Evolutionary conservation across 1,139 yeast species (phyloP), one percentile per base, ranked within the genome.

Genomic region (Diutina scorzettiae): DNA sequence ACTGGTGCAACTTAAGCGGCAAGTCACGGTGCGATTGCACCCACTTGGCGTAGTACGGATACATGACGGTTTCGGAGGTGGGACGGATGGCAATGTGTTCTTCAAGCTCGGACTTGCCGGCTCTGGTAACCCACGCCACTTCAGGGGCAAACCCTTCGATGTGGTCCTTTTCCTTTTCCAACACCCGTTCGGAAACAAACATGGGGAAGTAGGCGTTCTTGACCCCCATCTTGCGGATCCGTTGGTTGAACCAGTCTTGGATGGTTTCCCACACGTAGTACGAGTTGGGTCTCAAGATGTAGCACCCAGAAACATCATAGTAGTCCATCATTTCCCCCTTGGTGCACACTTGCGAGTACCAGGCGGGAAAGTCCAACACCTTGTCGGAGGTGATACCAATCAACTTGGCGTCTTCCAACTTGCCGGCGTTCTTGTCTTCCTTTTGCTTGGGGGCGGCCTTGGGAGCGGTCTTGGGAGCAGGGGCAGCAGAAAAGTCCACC

Each of bases 1-100:
- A 93, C 67, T 93, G 99, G 70, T 93, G 91, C 59, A 91, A 75
- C 57, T 83, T 85, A 65, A 93, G 73, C 47, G 99, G 99, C 61
- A 93, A 75, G 62, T 93, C 99, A 64, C 98, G 84, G 69, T 93
- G 95, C 27, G 97, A 89, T 64, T 96, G 82, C 57, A 93, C 82
- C 99, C 99, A 93, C 64, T 93, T 93, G 55, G 97, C 86, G 60
- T 89, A 93, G 77, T 93, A 93, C 49, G 99, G 98, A 64, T 93
- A 93, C 98, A 93, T 93, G 61, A 91, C 98, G 42, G 99, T 93
- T 65, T 93, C 99, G 16, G 97, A 87, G 40, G 99, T 93, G 55
- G 99, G 99, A 70, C 99, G 84, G 54, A 93, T 91, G 47, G 99
- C 99, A 57, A 93, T 85, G 54, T 95, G 98, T 68, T 93, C 98